Evolutionary conservation across 176 grass and related monocot species (phyloP).

Genomic region (Eleusine indica): DNA sequence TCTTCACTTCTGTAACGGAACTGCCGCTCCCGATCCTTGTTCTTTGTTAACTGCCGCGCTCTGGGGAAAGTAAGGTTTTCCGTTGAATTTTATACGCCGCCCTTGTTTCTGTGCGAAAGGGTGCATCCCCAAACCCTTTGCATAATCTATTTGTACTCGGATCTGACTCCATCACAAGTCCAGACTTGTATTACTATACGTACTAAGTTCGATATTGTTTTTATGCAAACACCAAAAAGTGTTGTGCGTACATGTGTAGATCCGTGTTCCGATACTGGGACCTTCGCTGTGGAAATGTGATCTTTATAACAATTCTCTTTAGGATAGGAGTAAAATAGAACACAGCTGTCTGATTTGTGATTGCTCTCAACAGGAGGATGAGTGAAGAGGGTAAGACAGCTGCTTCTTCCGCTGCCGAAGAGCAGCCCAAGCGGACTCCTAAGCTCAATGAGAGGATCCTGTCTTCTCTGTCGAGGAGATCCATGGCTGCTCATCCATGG

Average conservation of each 20-base stretch:
- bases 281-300: neutral
- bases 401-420: constrained; percentile 13
- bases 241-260: neutral
- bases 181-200: too few species aligned
- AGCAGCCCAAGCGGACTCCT: constrained; percentile 44
- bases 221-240: too few species aligned
- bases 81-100: neutral
- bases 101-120: neutral
- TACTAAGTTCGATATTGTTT: too few species aligned
- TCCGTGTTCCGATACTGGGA: neutral
- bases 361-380: constrained; percentile 43
- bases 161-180: neutral
- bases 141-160: neutral
- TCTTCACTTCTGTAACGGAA: neutral
- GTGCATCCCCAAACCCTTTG: neutral
- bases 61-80: neutral
- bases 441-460: constrained; percentile 92
- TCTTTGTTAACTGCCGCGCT: too few species aligned
- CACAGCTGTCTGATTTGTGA: neutral
- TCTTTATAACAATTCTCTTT: neutral
- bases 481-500: constrained; percentile 93
- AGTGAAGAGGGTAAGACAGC: constrained; percentile 41
- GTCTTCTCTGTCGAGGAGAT: constrained; percentile 82
- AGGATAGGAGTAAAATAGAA: neutral
- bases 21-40: neutral